phyloP scores from a whole-genome alignment of 768 basidiomycete genomes.

The Russula foetens region DNA sequence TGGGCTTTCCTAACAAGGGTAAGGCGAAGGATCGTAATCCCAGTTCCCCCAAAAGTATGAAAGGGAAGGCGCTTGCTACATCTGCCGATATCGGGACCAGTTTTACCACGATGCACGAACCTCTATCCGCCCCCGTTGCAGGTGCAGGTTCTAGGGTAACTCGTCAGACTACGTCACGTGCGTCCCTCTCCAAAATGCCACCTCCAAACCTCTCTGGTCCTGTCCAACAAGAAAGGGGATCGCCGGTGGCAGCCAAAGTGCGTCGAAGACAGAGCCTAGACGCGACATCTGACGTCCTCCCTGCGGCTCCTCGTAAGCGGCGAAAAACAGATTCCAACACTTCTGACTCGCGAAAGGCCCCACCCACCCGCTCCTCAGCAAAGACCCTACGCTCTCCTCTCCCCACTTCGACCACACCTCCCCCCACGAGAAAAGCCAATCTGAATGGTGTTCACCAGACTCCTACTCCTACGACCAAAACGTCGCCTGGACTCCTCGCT shows the following conservation, averaged over 20 bases:
- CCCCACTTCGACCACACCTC: not conserved
- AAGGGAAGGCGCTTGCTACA: slow-evolving; percentile 8
- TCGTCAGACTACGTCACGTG: slow-evolving; percentile 1
- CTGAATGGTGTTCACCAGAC: slow-evolving; percentile 4
- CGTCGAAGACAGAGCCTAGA: slow-evolving; percentile 11
- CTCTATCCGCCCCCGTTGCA: not conserved
- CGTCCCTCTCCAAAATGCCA: not conserved
- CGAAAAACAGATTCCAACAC: slow-evolving; percentile 13
- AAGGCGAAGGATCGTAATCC: slow-evolving; percentile 27
- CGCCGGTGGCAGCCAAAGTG: not conserved
- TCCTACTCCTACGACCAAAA: not conserved
- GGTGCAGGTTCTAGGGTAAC: not conserved
- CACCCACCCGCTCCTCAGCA: not conserved
- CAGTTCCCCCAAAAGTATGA: slow-evolving; percentile 1
- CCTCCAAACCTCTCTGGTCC: not conserved
- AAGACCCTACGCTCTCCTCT: not conserved
- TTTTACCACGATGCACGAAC: not conserved
- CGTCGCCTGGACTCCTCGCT: not conserved
- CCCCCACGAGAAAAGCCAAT: not conserved
- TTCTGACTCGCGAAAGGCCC: not conserved
- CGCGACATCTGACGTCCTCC: not conserved
- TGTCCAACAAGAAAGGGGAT: not conserved
- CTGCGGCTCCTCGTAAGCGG: slow-evolving; percentile 15
- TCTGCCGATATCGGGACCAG: not conserved
- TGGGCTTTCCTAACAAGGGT: slow-evolving; percentile 24